These are phyloP conservation scores for Teunomyces stri DNA, from an alignment of 805 yeast genomes.

Conservation along the genomic window DNA sequence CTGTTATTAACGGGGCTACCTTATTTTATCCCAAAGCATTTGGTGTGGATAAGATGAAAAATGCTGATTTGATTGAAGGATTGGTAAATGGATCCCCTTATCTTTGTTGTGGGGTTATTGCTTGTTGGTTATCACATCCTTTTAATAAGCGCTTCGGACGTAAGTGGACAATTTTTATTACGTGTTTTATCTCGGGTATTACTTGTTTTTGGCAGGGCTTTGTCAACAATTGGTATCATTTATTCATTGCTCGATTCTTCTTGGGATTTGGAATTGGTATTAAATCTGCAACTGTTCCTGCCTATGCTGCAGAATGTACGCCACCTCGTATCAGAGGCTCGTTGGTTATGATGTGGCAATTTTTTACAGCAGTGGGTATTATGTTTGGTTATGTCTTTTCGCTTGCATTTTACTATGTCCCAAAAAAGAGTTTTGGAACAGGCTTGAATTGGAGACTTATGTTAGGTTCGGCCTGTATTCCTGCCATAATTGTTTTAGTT, in stretches of 20 bases:
- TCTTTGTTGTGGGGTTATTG: conserved; percentile 52
- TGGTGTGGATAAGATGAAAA: conserved; percentile 42
- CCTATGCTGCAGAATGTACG: conserved; percentile 61
- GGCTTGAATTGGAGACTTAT: conserved; percentile 60
- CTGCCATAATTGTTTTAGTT: conserved; percentile 51
- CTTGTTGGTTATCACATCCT: conserved; percentile 61
- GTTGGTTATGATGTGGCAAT: conserved; percentile 69
- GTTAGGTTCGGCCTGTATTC: conserved; percentile 62
- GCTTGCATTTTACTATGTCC: conserved; percentile 57
- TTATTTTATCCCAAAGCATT: conserved; percentile 55
- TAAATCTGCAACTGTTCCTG: conserved; percentile 66
- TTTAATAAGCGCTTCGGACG: conserved; percentile 55
- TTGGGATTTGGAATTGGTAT: conserved; percentile 68
- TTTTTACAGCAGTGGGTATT: conserved; percentile 73
- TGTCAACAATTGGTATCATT: conserved; percentile 57
- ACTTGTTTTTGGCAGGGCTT: conserved; percentile 72
- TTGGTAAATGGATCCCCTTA: conserved; percentile 66
- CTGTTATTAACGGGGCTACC: conserved; percentile 68
- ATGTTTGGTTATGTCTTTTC: conserved; percentile 63
- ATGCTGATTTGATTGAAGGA: conserved; percentile 58
- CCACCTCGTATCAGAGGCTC: conserved; percentile 63
- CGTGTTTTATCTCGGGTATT: conserved; percentile 55
- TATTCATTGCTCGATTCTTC: conserved; percentile 55
- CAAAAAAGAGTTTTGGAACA: conserved; percentile 41
- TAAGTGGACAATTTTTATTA: conserved; percentile 57